phyloP scores from a whole-genome alignment of 2,329 filamentous ascomycete genomes.

The Colletotrichum spinosum region DNA sequence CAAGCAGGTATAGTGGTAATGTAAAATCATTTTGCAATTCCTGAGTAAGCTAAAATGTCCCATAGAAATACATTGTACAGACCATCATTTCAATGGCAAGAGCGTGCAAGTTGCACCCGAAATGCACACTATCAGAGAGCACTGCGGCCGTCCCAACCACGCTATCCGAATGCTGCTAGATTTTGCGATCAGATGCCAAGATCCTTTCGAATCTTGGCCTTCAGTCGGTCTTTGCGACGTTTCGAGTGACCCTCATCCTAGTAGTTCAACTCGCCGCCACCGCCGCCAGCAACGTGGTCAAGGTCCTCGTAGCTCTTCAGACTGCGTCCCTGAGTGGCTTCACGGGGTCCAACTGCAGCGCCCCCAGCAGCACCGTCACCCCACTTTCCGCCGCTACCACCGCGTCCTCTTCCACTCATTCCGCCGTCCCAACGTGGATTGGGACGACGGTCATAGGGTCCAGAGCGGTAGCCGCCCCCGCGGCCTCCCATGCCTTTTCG shows the following conservation, averaged over 20 bases:
- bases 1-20: no score
- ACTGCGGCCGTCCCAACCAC: no score
- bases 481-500: conserved; percentile 69
- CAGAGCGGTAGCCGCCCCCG: conserved; percentile 70
- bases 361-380: conserved; percentile 80
- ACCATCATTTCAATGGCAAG: no score
- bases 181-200: background rate
- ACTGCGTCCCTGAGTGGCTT: conserved; percentile 92
- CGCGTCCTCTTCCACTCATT: conserved; percentile 62
- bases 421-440: conserved; percentile 64
- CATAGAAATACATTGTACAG: no score
- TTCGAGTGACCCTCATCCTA: conserved; percentile 53
- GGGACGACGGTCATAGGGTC: conserved; percentile 79
- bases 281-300: conserved; percentile 82
- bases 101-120: no score
- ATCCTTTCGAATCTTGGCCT: conserved; percentile 5
- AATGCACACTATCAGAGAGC: no score
- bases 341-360: conserved; percentile 83
- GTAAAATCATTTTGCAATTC: no score
- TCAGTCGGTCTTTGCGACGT: conserved; percentile 12
- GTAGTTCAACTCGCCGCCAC: conserved; percentile 90
- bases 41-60: no score
- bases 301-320: conserved; percentile 98
- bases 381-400: conserved; percentile 68
- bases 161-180: background rate